Evolutionary conservation across 1,284 basidiomycete species (phyloP).

Genomic region (Ceratobasidium sp.): DNA sequence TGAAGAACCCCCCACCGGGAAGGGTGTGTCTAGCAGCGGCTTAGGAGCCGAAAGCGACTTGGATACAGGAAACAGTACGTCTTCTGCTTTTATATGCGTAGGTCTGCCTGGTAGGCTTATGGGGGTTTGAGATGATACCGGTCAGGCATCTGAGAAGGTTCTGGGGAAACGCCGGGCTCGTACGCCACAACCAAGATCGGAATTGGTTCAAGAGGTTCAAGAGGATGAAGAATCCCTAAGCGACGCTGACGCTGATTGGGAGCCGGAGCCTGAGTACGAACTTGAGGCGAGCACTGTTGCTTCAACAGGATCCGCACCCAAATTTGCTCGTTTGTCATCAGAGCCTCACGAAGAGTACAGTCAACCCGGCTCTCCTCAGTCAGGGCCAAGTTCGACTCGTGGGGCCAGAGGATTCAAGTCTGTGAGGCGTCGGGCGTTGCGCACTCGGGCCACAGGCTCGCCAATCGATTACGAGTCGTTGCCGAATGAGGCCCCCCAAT

Average conservation of each 20-base stretch:
- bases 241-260: conserved; percentile 32
- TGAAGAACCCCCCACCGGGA: background rate
- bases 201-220: background rate
- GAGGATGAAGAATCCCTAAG: conserved; percentile 31
- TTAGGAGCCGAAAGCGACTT: conserved; percentile 22
- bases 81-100: background rate
- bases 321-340: conserved; percentile 23
- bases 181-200: conserved; percentile 14
- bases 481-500: conserved; percentile 24
- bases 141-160: conserved; percentile 22
- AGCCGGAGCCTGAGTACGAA: no score
- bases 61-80: conserved; percentile 9
- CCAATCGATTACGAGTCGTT: conserved; percentile 16
- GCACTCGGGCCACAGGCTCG: conserved; percentile 14
- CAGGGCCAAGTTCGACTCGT: conserved; percentile 28
- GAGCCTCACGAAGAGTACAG: conserved; percentile 16
- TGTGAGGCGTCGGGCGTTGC: conserved; percentile 9
- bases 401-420: conserved; percentile 20
- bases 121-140: conserved; percentile 6
- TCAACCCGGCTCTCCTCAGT: conserved; percentile 11
- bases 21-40: background rate
- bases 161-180: conserved; percentile 31
- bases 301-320: background rate
- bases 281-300: no score
- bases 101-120: background rate